Percentiles rank a stretch among this genome's conserved stretches.
These are phyloP conservation scores for Phascolomyces articulosus DNA, from an alignment of 371 early-diverging fungal species.

Conservation along the genomic window DNA sequence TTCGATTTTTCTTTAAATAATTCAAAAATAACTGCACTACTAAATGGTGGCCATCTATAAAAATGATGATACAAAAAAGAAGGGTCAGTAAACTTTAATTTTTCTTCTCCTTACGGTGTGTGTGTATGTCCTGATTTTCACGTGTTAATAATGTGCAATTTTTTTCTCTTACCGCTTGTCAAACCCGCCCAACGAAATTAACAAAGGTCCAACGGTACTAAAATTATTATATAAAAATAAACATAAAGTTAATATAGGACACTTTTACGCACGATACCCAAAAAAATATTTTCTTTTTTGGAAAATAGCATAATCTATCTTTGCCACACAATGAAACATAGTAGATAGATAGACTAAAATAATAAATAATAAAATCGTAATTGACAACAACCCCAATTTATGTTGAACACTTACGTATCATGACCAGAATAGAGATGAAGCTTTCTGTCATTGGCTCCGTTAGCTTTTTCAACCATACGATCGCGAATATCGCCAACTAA, in stretches of 20 bases:
- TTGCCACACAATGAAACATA: no score
- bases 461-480: slow-evolving; percentile 43
- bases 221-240: neutral
- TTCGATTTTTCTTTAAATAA: slow-evolving; percentile 53
- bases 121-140: neutral
- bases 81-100: no score
- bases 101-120: no score
- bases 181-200: slow-evolving; percentile 59
- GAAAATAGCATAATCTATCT: no score
- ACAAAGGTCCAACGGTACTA: slow-evolving; percentile 69
- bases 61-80: neutral
- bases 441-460: slow-evolving; percentile 49
- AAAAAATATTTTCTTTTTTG: no score
- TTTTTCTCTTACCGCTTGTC: slow-evolving; percentile 42
- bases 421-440: slow-evolving; percentile 77
- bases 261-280: neutral
- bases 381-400: neutral
- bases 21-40: slow-evolving; percentile 67
- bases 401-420: slow-evolving; percentile 59
- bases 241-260: neutral
- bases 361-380: no score
- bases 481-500: slow-evolving; percentile 57
- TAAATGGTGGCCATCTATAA: slow-evolving; percentile 55
- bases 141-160: neutral
- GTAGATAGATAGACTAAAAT: no score